Evolutionary conservation across 169 alveolate species (phyloP).

Genomic region (Eimeria tenella): DNA sequence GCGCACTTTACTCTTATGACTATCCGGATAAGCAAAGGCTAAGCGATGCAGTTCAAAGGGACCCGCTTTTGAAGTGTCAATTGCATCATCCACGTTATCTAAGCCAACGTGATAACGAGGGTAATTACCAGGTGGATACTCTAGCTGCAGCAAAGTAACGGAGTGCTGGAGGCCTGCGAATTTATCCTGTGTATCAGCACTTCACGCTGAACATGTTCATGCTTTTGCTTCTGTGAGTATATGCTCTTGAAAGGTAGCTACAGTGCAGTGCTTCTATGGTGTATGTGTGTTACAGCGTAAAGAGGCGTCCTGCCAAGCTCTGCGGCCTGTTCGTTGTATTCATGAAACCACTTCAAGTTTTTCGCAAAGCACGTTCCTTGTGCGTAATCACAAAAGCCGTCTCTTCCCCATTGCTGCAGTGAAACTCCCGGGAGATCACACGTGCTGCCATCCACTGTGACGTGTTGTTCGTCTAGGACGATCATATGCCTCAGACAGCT

Average conservation of each 20-base stretch:
- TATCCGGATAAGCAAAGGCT: slow-evolving; percentile 57
- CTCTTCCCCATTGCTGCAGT: slow-evolving; percentile 71
- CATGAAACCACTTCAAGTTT: slow-evolving; percentile 63
- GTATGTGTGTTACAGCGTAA: slow-evolving; percentile 40
- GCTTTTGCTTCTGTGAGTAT: too few species aligned
- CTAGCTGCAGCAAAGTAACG: slow-evolving; percentile 31
- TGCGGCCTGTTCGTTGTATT: slow-evolving; percentile 53
- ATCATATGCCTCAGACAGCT: slow-evolving; percentile 62
- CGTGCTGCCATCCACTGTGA: slow-evolving; percentile 46
- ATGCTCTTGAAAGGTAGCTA: background rate
- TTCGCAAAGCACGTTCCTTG: slow-evolving; percentile 64
- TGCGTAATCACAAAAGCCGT: slow-evolving; percentile 50
- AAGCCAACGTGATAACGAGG: slow-evolving; percentile 61
- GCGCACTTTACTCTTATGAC: slow-evolving; percentile 58
- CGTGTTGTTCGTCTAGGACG: slow-evolving; percentile 37
- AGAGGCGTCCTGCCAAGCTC: slow-evolving; percentile 41
- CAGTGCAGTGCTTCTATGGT: background rate
- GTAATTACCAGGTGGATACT: slow-evolving; percentile 55
- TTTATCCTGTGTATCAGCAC: too few species aligned
- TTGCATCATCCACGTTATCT: slow-evolving; percentile 33
- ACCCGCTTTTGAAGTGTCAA: slow-evolving; percentile 58
- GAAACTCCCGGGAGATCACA: slow-evolving; percentile 71
- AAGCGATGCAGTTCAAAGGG: slow-evolving; percentile 65
- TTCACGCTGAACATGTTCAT: too few species aligned
- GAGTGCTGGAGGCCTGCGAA: too few species aligned